A percentile compares a stretch with the other conserved stretches of the same genome.
phyloP scores from a whole-genome alignment of 345 rosid genomes.

The Eucalyptus camaldulensis region DNA sequence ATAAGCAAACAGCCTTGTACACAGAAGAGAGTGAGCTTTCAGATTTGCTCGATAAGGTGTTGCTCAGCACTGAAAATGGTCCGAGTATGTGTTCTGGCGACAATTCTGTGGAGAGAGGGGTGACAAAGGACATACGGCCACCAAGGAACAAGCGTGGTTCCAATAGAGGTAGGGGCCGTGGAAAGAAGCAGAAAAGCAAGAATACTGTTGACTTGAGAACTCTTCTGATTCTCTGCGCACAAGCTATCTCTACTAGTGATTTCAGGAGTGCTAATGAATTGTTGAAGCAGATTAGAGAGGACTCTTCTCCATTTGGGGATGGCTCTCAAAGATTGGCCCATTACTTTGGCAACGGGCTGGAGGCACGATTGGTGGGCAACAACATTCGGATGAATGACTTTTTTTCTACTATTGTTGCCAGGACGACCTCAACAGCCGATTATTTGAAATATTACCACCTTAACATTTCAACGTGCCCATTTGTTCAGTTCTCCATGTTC shows the following conservation, averaged over 20 bases:
- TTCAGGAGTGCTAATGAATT: constrained; percentile 56
- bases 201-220: constrained; percentile 43
- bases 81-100: not conserved
- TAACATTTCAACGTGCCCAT: constrained; percentile 43
- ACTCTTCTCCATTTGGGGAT: constrained; percentile 59
- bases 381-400: constrained; percentile 18
- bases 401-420: constrained; percentile 4
- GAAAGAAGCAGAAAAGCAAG: constrained; percentile 1
- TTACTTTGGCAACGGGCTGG: constrained; percentile 75
- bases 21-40: constrained; percentile 36
- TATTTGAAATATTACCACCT: constrained; percentile 41
- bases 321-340: constrained; percentile 73
- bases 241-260: constrained; percentile 54
- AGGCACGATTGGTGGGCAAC: constrained; percentile 55
- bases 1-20: constrained; percentile 36
- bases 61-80: not conserved
- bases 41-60: constrained; percentile 50
- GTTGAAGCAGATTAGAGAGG: constrained; percentile 65
- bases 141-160: not conserved
- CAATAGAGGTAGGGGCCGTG: not conserved
- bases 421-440: constrained; percentile 33
- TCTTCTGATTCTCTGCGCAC: constrained; percentile 62
- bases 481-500: constrained; percentile 38
- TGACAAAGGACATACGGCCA: not conserved
- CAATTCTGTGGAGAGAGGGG: not conserved